Evolutionary conservation across 2,329 filamentous ascomycete species (phyloP), one percentile per base, ranked within the genome.

Genomic region (Arthroderma sp.): DNA sequence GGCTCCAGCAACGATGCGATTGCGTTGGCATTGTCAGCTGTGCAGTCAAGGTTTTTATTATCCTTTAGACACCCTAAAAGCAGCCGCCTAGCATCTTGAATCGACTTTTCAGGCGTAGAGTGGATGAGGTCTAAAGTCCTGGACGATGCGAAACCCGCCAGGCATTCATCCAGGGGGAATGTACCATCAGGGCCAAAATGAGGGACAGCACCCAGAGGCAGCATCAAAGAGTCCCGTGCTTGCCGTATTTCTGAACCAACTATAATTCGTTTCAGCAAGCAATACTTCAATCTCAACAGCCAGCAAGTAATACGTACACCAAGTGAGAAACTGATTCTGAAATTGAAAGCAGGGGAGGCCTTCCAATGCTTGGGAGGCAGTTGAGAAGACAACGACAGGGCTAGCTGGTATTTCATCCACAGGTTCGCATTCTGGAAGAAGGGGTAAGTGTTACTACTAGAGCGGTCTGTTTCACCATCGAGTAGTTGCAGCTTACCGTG

Each of bases 1-100:
- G 40, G 44, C 42, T 51, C 45, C 40, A 53, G 32, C 28, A 33
- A 43, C 22, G 47, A 49, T 27, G 48, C 43, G 22, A 49, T 42
- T 29, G 6, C 33, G 31, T 39, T 27, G 42, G 29, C 11, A 44
- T 44, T 30, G 27, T 38, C 34, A 40, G 22, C 39, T 8, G 11
- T 33, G 33, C 6, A 9, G 28, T 29, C 8, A 38, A 30, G 27
- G 29, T 38, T 30, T 3, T 36, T 38, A 7, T 29, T 30, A 29
- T 29, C 15, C 27, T 43, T 29, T 39, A 44, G 34, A 39, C 28
- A 44, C 31, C 39, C 9, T 31, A 38, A 27, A 44, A 44, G 42
- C 34, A 44, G 42, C 27, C 7, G 34, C 28, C 36, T 9, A 7
- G 42, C 42, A 39, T 44, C 42, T 44, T 10, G 15, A 29, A 44